A percentile compares a stretch with the other conserved stretches of the same genome.
Evolutionary conservation across 2,329 filamentous ascomycete species (phyloP).

Genomic region (Arthrinium puccinioides): DNA sequence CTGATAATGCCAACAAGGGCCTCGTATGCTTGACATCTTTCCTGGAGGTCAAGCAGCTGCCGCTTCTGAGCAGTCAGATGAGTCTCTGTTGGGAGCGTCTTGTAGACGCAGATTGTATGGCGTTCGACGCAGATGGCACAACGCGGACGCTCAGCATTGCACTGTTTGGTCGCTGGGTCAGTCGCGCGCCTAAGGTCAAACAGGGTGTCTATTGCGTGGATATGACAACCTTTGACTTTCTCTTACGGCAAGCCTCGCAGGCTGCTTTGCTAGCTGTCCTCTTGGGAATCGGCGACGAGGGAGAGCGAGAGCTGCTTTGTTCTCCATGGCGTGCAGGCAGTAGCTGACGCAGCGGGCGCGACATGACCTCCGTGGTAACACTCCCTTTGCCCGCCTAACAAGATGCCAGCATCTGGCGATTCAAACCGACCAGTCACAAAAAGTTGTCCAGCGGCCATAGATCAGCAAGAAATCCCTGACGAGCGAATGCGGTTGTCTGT

Average conservation of each 20-base stretch:
- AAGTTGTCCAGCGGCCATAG: no score
- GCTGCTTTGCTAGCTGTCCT: slow-evolving; percentile 6
- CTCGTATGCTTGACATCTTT: slow-evolving; percentile 14
- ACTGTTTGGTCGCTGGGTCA: slow-evolving; percentile 10
- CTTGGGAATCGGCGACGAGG: slow-evolving; percentile 1
- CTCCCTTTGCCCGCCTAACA: not conserved
- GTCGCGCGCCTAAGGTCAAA: not conserved
- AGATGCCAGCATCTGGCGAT: slow-evolving; percentile 2
- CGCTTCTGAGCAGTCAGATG: slow-evolving; percentile 16
- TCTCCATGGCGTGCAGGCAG: slow-evolving; percentile 6
- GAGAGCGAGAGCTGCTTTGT: slow-evolving; percentile 1
- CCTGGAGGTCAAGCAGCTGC: slow-evolving; percentile 13
- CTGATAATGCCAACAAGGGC: slow-evolving; percentile 12
- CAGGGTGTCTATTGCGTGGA: not conserved
- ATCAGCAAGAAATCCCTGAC: no score
- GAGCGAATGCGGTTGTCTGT: no score
- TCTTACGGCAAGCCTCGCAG: slow-evolving; percentile 6
- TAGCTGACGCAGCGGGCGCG: slow-evolving; percentile 6
- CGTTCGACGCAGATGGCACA: slow-evolving; percentile 16
- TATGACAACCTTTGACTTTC: slow-evolving; percentile 7
- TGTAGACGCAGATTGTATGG: slow-evolving; percentile 16
- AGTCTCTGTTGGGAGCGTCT: slow-evolving; percentile 16
- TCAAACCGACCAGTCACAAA: no score
- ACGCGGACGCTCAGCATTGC: slow-evolving; percentile 15
- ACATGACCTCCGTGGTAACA: slow-evolving; percentile 4